phyloP scores from a whole-genome alignment of 768 basidiomycete genomes.

The Boletus speciosus region DNA sequence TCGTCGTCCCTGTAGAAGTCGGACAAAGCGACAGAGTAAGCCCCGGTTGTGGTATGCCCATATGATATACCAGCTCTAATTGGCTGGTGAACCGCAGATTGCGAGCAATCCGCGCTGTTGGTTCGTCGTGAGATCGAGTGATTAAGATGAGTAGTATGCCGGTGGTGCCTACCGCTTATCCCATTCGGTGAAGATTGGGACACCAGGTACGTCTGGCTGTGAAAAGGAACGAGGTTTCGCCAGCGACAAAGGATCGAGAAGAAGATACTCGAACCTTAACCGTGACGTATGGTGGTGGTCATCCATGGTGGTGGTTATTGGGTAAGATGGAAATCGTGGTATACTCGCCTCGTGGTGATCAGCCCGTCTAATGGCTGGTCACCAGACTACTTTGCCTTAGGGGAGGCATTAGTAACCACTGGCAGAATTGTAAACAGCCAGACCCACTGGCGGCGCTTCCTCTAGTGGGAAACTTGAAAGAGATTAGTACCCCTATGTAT shows the following conservation, averaged over 20 bases:
- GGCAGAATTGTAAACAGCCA: no score
- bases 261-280: background rate
- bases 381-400: background rate
- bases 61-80: slow-evolving; percentile 15
- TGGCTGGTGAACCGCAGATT: slow-evolving; percentile 18
- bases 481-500: no score
- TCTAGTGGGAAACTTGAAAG: no score
- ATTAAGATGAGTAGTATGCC: background rate
- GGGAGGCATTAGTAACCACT: background rate
- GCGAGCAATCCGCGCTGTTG: slow-evolving; percentile 7
- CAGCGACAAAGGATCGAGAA: background rate
- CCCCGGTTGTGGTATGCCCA: slow-evolving; percentile 12
- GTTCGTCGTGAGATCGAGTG: background rate
- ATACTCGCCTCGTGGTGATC: no score
- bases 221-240: background rate
- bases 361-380: no score
- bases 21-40: slow-evolving; percentile 21
- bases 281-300: background rate
- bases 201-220: slow-evolving; percentile 20
- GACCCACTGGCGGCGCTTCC: no score
- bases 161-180: slow-evolving; percentile 12
- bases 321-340: background rate
- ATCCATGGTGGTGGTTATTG: slow-evolving; percentile 17
- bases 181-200: slow-evolving; percentile 23
- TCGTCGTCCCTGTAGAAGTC: slow-evolving; percentile 20